Evolutionary conservation across 1,284 basidiomycete species (phyloP).

Genomic region (Papiliotrema nemorosa): DNA sequence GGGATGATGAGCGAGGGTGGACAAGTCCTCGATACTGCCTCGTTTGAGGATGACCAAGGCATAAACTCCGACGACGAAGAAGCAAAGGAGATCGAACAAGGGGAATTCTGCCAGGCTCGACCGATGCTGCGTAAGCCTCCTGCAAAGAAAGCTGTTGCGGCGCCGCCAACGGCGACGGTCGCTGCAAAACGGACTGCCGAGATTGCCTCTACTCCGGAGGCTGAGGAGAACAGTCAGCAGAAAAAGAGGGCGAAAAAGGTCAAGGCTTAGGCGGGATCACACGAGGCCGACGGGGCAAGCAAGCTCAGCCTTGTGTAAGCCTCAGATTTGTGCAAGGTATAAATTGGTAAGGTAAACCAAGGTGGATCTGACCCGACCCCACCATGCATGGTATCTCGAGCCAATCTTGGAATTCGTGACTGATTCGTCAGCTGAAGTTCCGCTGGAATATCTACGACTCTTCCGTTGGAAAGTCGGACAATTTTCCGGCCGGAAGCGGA

Average conservation of each 20-base stretch:
- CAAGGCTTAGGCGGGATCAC: neutral
- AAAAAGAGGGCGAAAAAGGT: conserved; percentile 2
- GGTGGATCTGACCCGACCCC: neutral
- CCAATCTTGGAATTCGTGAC: too few relatives aligned
- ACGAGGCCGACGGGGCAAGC: neutral
- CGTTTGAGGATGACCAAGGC: conserved; percentile 44
- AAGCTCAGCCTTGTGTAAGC: neutral
- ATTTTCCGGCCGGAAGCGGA: too few relatives aligned
- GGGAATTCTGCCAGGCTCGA: conserved; percentile 38
- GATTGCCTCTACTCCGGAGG: neutral
- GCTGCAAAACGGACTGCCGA: neutral
- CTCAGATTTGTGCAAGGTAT: too few relatives aligned
- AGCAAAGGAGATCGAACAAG: conserved; percentile 32
- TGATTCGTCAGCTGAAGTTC: too few relatives aligned
- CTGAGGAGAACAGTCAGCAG: neutral
- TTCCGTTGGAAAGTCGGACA: too few relatives aligned
- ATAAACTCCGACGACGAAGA: conserved; percentile 41
- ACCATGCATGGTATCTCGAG: neutral
- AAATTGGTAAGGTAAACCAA: neutral
- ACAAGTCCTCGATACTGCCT: conserved; percentile 14
- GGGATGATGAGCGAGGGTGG: conserved; percentile 31
- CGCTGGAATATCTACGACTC: too few relatives aligned
- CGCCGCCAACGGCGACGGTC: neutral
- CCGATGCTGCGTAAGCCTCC: neutral
- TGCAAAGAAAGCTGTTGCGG: conserved; percentile 1